Conservation (phyloP, 2,329 filamentous ascomycete genomes). For the Fusarium clavum region DNA sequence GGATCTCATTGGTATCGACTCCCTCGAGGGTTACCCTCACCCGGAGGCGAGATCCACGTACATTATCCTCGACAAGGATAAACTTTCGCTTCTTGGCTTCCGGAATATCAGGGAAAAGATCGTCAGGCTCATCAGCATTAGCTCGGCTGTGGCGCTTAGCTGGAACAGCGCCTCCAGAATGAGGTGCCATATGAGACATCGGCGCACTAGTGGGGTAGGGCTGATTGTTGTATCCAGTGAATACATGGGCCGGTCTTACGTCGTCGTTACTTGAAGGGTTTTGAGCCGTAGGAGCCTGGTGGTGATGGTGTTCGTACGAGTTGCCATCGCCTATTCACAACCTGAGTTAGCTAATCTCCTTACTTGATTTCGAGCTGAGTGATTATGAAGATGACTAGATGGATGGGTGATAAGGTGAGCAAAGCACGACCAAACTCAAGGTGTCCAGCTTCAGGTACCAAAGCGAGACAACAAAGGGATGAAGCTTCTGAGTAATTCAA, state of each 20-base stretch:
- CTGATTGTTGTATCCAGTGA: conserved; percentile 75
- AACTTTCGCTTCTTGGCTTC: conserved; percentile 95
- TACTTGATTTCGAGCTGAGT: conserved; percentile 19
- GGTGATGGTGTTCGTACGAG: conserved; percentile 74
- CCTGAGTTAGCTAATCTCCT: conserved; percentile 46
- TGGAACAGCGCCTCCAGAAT: conserved; percentile 52
- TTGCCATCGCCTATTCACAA: conserved; percentile 67
- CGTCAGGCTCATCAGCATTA: conserved; percentile 70
- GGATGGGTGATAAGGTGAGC: conserved; percentile 10
- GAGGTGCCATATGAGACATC: conserved; percentile 70
- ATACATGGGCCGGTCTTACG: conserved; percentile 79
- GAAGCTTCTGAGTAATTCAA: conserved; percentile 23
- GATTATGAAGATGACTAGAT: conserved; percentile 22
- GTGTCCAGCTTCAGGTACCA: conserved; percentile 25
- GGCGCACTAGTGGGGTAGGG: conserved; percentile 65
- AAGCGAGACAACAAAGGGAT: conserved; percentile 39
- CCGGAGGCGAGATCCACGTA: conserved; percentile 82
- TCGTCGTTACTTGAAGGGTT: conserved; percentile 66
- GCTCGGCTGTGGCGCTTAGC: conserved; percentile 55
- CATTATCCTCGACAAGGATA: conserved; percentile 91
- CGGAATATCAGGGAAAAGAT: conserved; percentile 87
- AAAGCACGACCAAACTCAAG: conserved; percentile 30
- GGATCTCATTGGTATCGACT: conserved; percentile 95
- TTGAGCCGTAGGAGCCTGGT: conserved; percentile 68
- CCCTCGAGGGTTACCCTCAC: conserved; percentile 94